Conservation (phyloP, 179 eudicot genomes). For the Drosera spatulata region DNA sequence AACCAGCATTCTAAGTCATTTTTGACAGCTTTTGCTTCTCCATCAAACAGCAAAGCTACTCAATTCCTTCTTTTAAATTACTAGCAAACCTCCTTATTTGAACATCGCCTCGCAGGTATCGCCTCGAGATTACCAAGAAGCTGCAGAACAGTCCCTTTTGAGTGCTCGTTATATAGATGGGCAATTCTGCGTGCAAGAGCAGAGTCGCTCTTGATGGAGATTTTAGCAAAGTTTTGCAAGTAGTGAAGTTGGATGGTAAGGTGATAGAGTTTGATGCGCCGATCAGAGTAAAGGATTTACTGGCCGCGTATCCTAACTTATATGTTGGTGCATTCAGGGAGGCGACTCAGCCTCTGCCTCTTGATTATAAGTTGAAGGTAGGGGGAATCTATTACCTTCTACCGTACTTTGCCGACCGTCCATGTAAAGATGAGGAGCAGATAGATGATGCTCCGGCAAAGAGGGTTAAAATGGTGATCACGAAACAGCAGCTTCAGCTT, state of each 20-base stretch:
- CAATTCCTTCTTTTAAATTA: too few relatives aligned
- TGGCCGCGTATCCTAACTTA: conserved; percentile 22
- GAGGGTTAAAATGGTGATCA: conserved; percentile 53
- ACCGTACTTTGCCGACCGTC: conserved; percentile 6
- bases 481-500: conserved; percentile 51
- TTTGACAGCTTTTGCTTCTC: too few relatives aligned
- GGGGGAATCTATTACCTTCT: conserved; percentile 31
- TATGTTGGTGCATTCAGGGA: conserved; percentile 26
- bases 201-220: conserved; percentile 6
- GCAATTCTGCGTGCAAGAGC: conserved; percentile 23
- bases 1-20: too few relatives aligned
- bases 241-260: conserved; percentile 45
- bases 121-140: too few relatives aligned
- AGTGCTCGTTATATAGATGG: conserved; percentile 12
- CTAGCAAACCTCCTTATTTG: too few relatives aligned
- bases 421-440: background rate
- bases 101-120: too few relatives aligned
- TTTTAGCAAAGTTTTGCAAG: conserved; percentile 16
- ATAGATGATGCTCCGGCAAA: conserved; percentile 8
- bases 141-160: too few relatives aligned
- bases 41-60: too few relatives aligned
- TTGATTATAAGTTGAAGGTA: conserved; percentile 19
- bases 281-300: conserved; percentile 27
- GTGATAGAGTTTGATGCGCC: conserved; percentile 32
- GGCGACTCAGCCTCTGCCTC: conserved; percentile 33